phyloP scores from a whole-genome alignment of 23 red algal species.

The Agarophyton chilense region DNA sequence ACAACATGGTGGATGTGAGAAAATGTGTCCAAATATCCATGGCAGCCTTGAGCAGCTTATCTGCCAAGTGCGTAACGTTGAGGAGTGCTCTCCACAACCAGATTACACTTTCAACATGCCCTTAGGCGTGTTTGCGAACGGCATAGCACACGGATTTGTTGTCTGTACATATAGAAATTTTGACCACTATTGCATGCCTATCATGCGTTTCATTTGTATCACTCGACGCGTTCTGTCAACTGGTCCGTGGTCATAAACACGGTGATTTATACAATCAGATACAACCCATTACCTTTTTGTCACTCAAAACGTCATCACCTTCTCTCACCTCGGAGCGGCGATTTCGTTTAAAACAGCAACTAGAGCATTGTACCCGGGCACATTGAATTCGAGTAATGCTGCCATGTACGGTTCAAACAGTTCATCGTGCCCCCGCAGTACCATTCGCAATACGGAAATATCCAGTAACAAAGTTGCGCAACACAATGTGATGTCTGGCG shows the following conservation, averaged over 20 bases:
- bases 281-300: neutral
- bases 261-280: neutral
- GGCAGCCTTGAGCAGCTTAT: neutral
- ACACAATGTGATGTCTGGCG: constrained; percentile 58
- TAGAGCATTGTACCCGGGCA: constrained; percentile 65
- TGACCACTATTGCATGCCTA: constrained; percentile 6
- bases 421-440: constrained; percentile 44
- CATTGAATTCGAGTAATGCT: constrained; percentile 72
- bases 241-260: neutral
- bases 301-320: too few species aligned
- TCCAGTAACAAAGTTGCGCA: constrained; percentile 81
- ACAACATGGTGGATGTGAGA: constrained; percentile 22
- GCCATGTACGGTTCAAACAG: constrained; percentile 63
- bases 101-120: neutral
- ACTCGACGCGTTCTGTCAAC: neutral
- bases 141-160: neutral
- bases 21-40: neutral
- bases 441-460: constrained; percentile 42
- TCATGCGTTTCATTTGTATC: neutral
- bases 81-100: constrained; percentile 7
- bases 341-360: constrained; percentile 71
- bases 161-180: constrained; percentile 21
- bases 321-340: constrained; percentile 42
- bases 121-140: neutral
- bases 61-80: constrained; percentile 5